phyloP scores from a whole-genome alignment of 1,284 basidiomycete genomes.

The Rhodotorula sp. region DNA sequence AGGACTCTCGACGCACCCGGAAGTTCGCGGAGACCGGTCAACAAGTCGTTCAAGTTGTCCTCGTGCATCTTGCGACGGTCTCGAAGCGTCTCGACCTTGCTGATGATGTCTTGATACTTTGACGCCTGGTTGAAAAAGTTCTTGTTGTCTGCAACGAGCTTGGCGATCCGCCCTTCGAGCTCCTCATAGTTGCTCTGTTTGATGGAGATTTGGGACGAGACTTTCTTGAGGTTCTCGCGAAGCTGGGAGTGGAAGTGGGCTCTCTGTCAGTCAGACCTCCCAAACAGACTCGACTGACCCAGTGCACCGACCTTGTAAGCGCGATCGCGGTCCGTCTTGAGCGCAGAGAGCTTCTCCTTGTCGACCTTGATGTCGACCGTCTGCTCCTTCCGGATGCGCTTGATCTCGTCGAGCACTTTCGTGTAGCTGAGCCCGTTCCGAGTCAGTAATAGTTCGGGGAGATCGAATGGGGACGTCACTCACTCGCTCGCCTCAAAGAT shows the following conservation, averaged over 20 bases:
- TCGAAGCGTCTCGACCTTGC: constrained; percentile 67
- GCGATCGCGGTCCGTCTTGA: constrained; percentile 80
- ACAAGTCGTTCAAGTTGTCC: constrained; percentile 65
- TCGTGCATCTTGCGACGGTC: constrained; percentile 64
- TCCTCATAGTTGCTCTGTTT: constrained; percentile 76
- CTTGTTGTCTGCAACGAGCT: constrained; percentile 70
- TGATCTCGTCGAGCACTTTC: constrained; percentile 94
- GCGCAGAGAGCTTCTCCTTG: constrained; percentile 77
- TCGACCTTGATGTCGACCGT: constrained; percentile 88
- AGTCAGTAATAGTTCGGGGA: neutral
- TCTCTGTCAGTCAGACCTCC: neutral
- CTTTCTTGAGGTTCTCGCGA: constrained; percentile 64
- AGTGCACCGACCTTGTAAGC: constrained; percentile 61
- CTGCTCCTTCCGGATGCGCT: constrained; percentile 82
- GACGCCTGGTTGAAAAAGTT: constrained; percentile 79
- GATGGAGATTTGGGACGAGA: constrained; percentile 62
- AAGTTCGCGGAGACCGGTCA: constrained; percentile 61
- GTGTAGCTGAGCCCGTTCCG: constrained; percentile 66
- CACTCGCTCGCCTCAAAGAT: constrained; percentile 98
- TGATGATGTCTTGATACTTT: constrained; percentile 79
- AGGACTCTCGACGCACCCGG: constrained; percentile 56
- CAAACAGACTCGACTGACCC: too few species aligned
- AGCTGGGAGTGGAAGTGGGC: constrained; percentile 55
- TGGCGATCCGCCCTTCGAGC: constrained; percentile 65
- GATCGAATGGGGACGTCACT: constrained; percentile 37